Percentiles rank a stretch among this genome's conserved stretches.
Evolutionary conservation across 148 eudicot genomes (phyloP).

Genomic region (Persicaria tinctoria): DNA sequence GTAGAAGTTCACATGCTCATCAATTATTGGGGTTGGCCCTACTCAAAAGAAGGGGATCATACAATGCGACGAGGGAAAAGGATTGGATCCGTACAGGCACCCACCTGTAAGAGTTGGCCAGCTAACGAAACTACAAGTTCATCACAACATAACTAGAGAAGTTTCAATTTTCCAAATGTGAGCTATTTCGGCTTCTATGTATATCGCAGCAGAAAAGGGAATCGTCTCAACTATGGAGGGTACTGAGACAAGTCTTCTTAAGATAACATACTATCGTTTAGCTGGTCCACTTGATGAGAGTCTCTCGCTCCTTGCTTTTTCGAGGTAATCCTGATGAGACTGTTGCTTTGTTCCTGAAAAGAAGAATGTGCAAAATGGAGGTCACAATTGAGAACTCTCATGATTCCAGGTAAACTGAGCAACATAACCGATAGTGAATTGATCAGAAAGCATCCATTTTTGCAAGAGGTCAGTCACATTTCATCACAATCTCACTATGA

Average conservation of each 20-base stretch:
- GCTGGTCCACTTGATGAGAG: slow-evolving; percentile 1
- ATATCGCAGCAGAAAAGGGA: not conserved
- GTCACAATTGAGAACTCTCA: not conserved
- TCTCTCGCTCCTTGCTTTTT: slow-evolving; percentile 13
- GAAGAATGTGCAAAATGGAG: not conserved
- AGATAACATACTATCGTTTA: not conserved
- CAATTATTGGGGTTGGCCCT: not conserved
- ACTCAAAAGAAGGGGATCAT: not conserved
- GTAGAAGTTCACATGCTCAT: not conserved
- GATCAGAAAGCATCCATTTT: not conserved
- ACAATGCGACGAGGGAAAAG: not conserved
- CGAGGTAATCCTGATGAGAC: slow-evolving; percentile 19
- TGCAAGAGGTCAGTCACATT: not conserved
- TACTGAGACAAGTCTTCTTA: not conserved
- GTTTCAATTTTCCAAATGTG: not conserved
- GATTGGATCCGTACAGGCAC: not conserved
- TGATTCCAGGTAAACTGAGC: not conserved
- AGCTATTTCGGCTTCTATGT: not conserved
- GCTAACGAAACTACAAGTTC: slow-evolving; percentile 9
- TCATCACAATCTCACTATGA: not conserved
- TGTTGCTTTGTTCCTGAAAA: slow-evolving; percentile 12
- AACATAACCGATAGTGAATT: not conserved
- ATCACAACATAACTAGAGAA: not conserved
- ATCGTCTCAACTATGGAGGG: not conserved
- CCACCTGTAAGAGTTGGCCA: not conserved